A percentile compares a stretch with the other conserved stretches of the same genome.
Evolutionary conservation across 2,329 filamentous ascomycete genomes (phyloP).

Genomic region (Arthroderma sp.): DNA sequence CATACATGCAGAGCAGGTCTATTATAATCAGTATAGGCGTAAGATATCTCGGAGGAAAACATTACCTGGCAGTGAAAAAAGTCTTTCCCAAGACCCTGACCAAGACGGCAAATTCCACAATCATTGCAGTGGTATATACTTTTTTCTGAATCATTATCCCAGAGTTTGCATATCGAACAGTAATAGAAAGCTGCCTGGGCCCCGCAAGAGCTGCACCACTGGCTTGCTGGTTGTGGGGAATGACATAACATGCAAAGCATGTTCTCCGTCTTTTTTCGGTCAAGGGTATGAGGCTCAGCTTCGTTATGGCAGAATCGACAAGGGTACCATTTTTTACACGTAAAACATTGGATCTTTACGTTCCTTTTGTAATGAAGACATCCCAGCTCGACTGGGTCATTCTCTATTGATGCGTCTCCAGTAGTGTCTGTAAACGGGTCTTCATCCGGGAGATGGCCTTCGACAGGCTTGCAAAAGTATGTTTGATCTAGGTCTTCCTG

Average conservation of each 20-base stretch:
- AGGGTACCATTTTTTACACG: conserved; percentile 84
- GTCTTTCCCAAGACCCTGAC: conserved; percentile 79
- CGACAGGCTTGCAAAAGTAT: conserved; percentile 42
- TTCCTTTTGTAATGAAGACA: conserved; percentile 92
- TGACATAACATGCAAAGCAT: conserved; percentile 98
- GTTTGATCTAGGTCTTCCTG: conserved; percentile 54
- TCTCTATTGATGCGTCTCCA: conserved; percentile 12
- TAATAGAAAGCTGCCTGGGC: conserved; percentile 77
- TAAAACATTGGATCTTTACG: conserved; percentile 86
- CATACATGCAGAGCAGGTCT: conserved; percentile 90
- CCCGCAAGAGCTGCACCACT: conserved; percentile 66
- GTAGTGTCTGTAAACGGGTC: neutral
- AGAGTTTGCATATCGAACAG: conserved; percentile 87
- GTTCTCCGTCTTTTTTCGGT: conserved; percentile 73
- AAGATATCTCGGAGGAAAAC: neutral
- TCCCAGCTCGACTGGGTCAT: conserved; percentile 48
- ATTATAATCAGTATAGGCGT: conserved; percentile 19
- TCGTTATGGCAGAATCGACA: conserved; percentile 91
- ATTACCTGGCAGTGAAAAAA: conserved; percentile 93
- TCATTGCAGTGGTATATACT: conserved; percentile 93
- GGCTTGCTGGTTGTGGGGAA: conserved; percentile 68
- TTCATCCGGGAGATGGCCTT: neutral
- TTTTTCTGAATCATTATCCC: conserved; percentile 85
- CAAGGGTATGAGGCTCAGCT: conserved; percentile 63
- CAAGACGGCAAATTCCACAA: conserved; percentile 87